Conservation (phyloP, 495 filamentous ascomycete species). For the Hypoxylon perforatum region DNA sequence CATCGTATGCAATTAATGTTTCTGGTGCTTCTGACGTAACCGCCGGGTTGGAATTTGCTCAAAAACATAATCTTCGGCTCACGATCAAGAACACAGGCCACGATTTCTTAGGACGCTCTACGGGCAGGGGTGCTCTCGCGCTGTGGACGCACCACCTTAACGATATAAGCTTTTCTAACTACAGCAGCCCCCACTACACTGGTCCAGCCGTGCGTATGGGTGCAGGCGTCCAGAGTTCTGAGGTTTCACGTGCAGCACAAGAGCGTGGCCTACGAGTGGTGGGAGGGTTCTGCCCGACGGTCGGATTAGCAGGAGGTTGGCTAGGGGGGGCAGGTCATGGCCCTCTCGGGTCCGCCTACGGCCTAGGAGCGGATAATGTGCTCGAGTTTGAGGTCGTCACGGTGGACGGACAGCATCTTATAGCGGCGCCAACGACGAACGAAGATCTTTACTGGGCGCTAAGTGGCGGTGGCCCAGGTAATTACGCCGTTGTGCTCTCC, state of each 20-base stretch:
- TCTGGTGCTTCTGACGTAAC: background rate
- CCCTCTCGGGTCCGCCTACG: background rate
- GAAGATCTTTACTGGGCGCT: conserved; percentile 69
- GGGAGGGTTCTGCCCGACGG: background rate
- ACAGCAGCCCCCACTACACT: background rate
- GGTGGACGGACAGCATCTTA: conserved; percentile 50
- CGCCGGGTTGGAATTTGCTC: background rate
- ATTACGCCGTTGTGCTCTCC: conserved; percentile 60
- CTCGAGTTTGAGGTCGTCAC: background rate
- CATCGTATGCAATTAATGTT: background rate
- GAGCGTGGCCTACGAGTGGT: background rate
- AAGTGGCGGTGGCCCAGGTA: conserved; percentile 65
- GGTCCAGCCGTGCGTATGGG: background rate
- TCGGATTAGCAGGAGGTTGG: background rate
- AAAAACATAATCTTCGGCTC: background rate
- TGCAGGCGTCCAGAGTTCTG: background rate
- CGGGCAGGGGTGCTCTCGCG: background rate
- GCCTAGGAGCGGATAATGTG: background rate
- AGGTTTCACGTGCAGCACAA: background rate
- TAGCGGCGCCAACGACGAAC: conserved; percentile 54
- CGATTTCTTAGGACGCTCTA: background rate
- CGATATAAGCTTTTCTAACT: background rate
- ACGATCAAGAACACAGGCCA: background rate
- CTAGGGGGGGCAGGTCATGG: background rate
- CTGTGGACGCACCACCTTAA: background rate